Percentiles rank a stretch among this genome's conserved stretches.
Conservation (phyloP, 352 stramenopile genomes). For the Pythium rishiriense region DNA sequence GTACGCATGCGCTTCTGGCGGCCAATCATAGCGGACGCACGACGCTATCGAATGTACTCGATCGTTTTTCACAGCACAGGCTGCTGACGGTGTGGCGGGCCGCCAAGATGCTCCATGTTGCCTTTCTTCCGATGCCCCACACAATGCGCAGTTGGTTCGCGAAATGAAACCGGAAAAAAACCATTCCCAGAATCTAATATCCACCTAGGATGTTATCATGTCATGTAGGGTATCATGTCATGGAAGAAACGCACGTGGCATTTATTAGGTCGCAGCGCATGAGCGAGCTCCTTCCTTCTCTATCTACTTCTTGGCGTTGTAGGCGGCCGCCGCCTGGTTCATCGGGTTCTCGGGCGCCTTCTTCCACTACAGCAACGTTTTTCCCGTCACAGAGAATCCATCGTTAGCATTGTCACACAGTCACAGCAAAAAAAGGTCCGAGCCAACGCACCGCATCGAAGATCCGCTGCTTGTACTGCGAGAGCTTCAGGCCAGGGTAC, state of each 20-base stretch:
- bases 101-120: background rate
- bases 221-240: too few relatives aligned
- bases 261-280: too few relatives aligned
- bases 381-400: background rate
- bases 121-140: too few relatives aligned
- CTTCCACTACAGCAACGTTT: conserved; percentile 49
- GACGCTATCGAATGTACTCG: background rate
- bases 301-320: conserved; percentile 76
- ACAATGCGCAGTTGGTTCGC: too few relatives aligned
- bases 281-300: background rate
- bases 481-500: conserved; percentile 74
- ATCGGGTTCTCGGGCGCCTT: conserved; percentile 75
- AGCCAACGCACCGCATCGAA: conserved; percentile 75
- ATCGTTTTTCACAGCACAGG: background rate
- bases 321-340: conserved; percentile 71
- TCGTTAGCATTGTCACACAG: background rate
- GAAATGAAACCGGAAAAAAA: too few relatives aligned
- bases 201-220: too few relatives aligned
- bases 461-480: conserved; percentile 82
- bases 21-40: conserved; percentile 38
- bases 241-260: too few relatives aligned
- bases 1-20: conserved; percentile 57
- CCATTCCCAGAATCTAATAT: too few relatives aligned
- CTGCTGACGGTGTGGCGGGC: background rate
- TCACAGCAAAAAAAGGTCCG: background rate